phyloP scores from a whole-genome alignment of 345 rosid genomes.

The Noccaea bulbosa region DNA sequence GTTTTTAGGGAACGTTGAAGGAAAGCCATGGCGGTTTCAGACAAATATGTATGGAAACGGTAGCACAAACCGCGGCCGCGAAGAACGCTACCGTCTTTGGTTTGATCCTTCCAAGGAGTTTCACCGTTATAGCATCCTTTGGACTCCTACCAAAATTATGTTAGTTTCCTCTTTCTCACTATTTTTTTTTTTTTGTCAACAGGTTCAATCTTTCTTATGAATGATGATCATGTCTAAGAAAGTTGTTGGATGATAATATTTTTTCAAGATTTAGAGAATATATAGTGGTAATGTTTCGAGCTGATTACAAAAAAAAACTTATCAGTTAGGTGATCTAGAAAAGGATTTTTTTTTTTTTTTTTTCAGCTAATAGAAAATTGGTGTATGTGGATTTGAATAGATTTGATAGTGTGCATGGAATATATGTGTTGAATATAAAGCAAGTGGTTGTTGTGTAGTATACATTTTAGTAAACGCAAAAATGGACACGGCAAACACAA shows the following conservation, averaged over 20 bases:
- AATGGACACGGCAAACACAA: conserved; percentile 11
- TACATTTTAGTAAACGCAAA: conserved; percentile 12
- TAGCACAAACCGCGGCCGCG: conserved; percentile 81
- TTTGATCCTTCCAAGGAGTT: conserved; percentile 88
- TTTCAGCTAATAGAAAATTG: neutral
- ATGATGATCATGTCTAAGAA: neutral
- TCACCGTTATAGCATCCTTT: conserved; percentile 87
- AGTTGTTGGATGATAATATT: neutral
- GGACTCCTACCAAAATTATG: conserved; percentile 75
- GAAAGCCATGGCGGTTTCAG: conserved; percentile 92
- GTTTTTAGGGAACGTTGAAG: conserved; percentile 77
- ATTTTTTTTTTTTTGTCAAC: neutral
- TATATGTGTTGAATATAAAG: neutral
- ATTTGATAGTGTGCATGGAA: conserved; percentile 2
- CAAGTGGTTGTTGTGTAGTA: conserved; percentile 17
- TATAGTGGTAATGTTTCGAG: neutral
- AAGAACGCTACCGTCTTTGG: conserved; percentile 90
- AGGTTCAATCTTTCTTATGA: neutral
- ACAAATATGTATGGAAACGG: conserved; percentile 93
- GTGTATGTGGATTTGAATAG: neutral
- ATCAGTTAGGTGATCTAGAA: conserved; percentile 19
- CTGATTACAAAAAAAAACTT: neutral
- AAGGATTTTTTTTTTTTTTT: neutral
- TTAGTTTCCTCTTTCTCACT: conserved; percentile 49
- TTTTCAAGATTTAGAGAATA: neutral